These are phyloP conservation scores for Camellia granthamiana DNA, from an alignment of 148 eudicot genomes.

Conservation along the genomic window DNA sequence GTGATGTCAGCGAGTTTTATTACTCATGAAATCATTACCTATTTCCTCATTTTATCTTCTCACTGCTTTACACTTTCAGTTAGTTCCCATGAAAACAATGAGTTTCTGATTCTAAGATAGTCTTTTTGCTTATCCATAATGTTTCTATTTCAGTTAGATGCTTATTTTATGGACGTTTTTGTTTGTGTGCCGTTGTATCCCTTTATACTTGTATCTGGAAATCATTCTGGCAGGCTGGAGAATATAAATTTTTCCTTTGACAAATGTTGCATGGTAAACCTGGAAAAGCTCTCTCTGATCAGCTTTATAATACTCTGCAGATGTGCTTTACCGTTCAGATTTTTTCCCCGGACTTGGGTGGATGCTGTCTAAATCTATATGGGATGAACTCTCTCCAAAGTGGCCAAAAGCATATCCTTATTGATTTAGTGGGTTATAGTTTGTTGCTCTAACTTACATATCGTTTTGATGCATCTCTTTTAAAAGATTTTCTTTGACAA, in stretches of 20 bases:
- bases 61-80: background rate
- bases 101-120: background rate
- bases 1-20: background rate
- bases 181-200: background rate
- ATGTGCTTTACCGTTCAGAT: slow-evolving; percentile 93
- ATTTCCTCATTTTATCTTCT: background rate
- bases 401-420: slow-evolving; percentile 99
- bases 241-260: background rate
- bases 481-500: slow-evolving; percentile 52
- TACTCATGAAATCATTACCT: background rate
- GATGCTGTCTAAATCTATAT: slow-evolving; percentile 83
- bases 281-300: background rate
- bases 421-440: slow-evolving; percentile 18
- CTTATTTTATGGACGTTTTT: background rate
- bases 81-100: background rate
- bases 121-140: slow-evolving; percentile 5
- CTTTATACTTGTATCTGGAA: background rate
- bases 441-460: slow-evolving; percentile 4
- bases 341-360: slow-evolving; percentile 99
- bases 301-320: slow-evolving; percentile 38
- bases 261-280: background rate
- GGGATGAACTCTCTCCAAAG: slow-evolving; percentile 97
- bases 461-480: slow-evolving; percentile 12
- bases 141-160: background rate
- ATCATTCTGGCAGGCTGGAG: background rate